Conservation (phyloP, 1,284 basidiomycete genomes). For the Moesziomyces sp. region DNA sequence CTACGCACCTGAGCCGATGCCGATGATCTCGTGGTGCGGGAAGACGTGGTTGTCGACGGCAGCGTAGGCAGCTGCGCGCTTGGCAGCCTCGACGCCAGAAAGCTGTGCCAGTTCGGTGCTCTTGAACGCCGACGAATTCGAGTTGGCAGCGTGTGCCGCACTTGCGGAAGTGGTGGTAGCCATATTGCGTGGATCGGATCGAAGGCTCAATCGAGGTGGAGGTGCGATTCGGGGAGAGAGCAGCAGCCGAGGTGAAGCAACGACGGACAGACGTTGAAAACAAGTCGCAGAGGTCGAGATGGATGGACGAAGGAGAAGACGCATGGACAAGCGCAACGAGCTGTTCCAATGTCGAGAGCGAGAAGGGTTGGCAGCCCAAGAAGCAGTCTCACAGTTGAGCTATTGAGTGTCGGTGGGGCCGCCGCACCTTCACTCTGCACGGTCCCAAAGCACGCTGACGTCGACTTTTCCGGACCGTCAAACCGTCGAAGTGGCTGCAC, state of each 20-base stretch:
- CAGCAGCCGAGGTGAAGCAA: not conserved
- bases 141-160: conserved; percentile 30
- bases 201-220: not conserved
- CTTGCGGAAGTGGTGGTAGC: conserved; percentile 14
- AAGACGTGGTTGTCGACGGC: conserved; percentile 91
- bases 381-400: too few species aligned
- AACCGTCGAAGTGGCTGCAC: too few species aligned
- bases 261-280: not conserved
- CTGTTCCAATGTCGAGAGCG: not conserved
- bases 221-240: not conserved
- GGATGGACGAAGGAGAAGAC: not conserved
- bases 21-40: conserved; percentile 81
- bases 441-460: not conserved
- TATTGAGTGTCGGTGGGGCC: too few species aligned
- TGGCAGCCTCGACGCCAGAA: conserved; percentile 72
- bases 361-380: too few species aligned
- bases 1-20: conserved; percentile 61
- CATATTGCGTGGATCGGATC: conserved; percentile 21
- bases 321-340: not conserved
- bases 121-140: conserved; percentile 34
- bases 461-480: not conserved
- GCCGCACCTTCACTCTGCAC: too few species aligned
- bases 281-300: not conserved
- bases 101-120: conserved; percentile 26
- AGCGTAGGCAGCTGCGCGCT: conserved; percentile 89